Base-by-base conservation (phyloP, 1,284 basidiomycete genomes). In the Clitocybe nebularis region DNA sequence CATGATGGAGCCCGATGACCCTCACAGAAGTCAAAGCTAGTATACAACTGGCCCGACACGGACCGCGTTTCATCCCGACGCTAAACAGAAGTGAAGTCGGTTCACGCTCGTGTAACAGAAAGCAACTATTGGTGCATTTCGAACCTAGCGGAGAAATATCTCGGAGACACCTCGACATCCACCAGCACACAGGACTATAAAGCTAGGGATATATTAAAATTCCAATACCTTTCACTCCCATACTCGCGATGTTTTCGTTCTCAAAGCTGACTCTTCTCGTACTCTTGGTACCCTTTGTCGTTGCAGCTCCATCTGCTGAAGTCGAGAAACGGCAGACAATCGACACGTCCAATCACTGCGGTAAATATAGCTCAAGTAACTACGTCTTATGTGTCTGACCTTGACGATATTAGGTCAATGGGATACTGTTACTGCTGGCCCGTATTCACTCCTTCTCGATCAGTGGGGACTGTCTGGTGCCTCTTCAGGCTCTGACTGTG, bases 401-500 rank as follows among this genome's bases (percentile, higher is more conserved):
- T 8, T 19, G n/a, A 10, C 14, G n/a, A n/a, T n/a, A n/a, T n/a
- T n/a, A 65, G 76, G 73, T n/a, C 68, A 78, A 60, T 82, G 68
- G 68, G 77, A 78, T 43, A 54, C 60, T 13, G 64, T 75, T 44
- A 51, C 59, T 9, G 69, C 67, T 4, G 68, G 69, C 16, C 49
- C 56, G 6, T 83, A 82, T 60, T 61, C 67, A 2, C 53, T 83
- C 19, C 54, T 67, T 29, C 67, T 72, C 25, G 63, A 82, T 53
- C 74, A 68, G 39, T 82, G 79, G 81, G 77, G 77, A 17, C 48
- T 56, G 40, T 51, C 54, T 19, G 61, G 63, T 37, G 72, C 75
- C 5, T 59, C 62, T 3, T 71, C 73, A 3, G 80, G 80, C 29
- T 69, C 64, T n/a, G 73, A 77, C 48, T 81, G 80, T 54, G 69